Base-by-base conservation (phyloP, 495 filamentous ascomycete genomes). In the Penicillium mononematosum region DNA sequence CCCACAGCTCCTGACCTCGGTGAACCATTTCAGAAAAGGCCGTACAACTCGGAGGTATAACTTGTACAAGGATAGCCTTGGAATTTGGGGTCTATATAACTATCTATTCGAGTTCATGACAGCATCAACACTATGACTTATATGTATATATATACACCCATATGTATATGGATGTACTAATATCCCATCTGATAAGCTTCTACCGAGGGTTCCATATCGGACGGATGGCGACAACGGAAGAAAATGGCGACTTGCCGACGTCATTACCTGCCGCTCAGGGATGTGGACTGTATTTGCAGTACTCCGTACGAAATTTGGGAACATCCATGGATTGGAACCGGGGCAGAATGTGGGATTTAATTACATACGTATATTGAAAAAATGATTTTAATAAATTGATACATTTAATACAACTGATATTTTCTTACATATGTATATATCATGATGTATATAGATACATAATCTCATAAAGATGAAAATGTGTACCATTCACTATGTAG, bases 211-310 rank as follows among this genome's bases (percentile, higher is more conserved):
- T 36, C 27, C 19, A 57, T 32, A 32, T 48, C 53, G 54, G 63
- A 45, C 53, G 49, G 43, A 57, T 59, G 41, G 45, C 55, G 58
- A 56, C 62, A 65, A 58, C 27, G 27, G 56, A 24, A 58, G 42
- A 59, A 58, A 57, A 62, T 62, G 64, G 58, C 66, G 58, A 70
- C 63, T 65, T 70, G 64, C 67, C 72, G 70, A 75, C 72, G 72
- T 75, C 72, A 75, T 61, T 68, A 51, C 61, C 57, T 56, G 45
- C 45, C 29, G 10, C 36, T 53, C 47, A 50, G 39, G 45, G 32
- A 49, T 49, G 10, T 34, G 31, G 45, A 45, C 32, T 42, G 50
- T 48, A 49, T 38, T 48, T 56, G 24, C 44, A 25, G 44, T 53
- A 58, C 56, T 25, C 24, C 38, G 38, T 25, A 25, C 42, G 36